Evolutionary conservation across 2,329 filamentous ascomycete species (phyloP), one percentile per base, ranked within the genome.

Genomic region (Cercospora sojina): DNA sequence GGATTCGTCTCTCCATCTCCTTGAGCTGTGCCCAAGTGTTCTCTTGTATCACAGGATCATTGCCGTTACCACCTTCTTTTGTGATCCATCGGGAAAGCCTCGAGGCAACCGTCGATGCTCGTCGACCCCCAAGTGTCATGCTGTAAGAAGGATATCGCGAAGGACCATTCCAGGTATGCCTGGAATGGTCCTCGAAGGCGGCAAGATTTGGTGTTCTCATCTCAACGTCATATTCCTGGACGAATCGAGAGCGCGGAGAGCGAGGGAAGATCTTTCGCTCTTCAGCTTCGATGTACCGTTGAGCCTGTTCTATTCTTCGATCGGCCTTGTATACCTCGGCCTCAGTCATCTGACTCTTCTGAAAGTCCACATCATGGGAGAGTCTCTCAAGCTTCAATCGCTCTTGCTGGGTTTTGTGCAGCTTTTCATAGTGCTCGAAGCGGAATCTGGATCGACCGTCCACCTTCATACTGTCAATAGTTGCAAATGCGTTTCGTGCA

Each of bases 201-300:
- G 53, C n/a, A 1, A 57, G 31, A 25, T 18, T 35, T 31, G 53
- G 53, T 29, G 18, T 35, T 4, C 27, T 4, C 47, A 53, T 27
- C 6, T 35, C 53, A 8, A 57, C 31, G 29, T 35, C 53, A 23
- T 57, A 35, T 6, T 57, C 29, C 29, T 10, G 53, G 18, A 35
- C 16, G 8, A 23, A 4, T 35, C 18, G 27, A 13, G 27, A 57
- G 29, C 53, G 47, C 1, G 53, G 53, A 12, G 53, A 57, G 27
- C 62, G 56, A 23, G 57, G 41, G 43, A 38, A 59, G 20, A 59
- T 53, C 55, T n/a, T 55, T 25, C 56, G 62, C 62, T 64, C 41
- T 53, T 59, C 31, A 23, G 53, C 53, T 16, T 57, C 53, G 5
- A 57, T 31, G 16, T 20, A 16, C 0, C 53, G 53, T n/a, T 23